These are phyloP conservation scores for Solanum etuberosum DNA, from an alignment of 257 asterid genomes.

Conservation along the genomic window DNA sequence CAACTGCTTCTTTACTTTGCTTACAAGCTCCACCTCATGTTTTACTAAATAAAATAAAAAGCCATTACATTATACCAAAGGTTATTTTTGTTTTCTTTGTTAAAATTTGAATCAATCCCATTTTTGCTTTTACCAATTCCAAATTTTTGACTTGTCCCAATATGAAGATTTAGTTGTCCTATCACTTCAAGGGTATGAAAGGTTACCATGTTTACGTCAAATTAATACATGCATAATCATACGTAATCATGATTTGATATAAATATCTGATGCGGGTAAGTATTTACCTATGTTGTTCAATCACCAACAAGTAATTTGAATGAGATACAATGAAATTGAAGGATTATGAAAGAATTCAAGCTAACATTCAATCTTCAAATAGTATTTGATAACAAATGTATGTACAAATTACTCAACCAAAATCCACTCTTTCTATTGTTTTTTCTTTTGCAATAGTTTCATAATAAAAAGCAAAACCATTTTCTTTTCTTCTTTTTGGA, in stretches of 20 bases:
- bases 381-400: background rate
- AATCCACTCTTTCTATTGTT: background rate
- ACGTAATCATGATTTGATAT: rapidly evolving
- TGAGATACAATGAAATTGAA: background rate
- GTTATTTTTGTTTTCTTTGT: background rate
- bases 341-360: background rate
- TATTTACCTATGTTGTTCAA: background rate
- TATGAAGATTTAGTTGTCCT: background rate
- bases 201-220: background rate
- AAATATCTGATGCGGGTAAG: background rate
- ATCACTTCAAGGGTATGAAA: background rate
- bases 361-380: background rate
- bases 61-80: background rate
- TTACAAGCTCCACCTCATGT: background rate
- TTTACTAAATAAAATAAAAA: background rate
- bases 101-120: background rate
- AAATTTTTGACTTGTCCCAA: background rate
- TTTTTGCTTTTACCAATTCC: background rate
- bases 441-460: background rate
- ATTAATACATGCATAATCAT: background rate
- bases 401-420: background rate
- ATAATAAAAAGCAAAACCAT: background rate
- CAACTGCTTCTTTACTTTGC: background rate
- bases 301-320: background rate
- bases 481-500: background rate